These are phyloP conservation scores for Oidiodendron maius DNA, from an alignment of 495 filamentous ascomycete genomes.

Conservation along the genomic window DNA sequence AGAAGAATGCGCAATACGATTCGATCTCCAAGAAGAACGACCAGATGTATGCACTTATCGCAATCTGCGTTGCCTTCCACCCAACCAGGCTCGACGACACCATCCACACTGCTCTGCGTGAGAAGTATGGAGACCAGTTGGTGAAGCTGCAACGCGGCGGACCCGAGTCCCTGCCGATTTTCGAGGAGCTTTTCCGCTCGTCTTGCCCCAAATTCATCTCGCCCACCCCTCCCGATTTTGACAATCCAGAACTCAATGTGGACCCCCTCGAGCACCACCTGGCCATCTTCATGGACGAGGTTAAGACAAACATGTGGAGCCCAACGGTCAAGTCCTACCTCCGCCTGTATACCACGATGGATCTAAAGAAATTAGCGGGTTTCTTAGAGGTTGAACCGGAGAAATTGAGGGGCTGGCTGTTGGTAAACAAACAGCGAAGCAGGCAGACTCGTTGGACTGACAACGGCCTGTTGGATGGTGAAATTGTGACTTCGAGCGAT, in stretches of 20 bases:
- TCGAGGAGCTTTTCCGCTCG: constrained; percentile 91
- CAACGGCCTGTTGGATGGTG: constrained; percentile 82
- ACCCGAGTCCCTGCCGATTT: constrained; percentile 88
- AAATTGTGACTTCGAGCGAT: constrained; percentile 84
- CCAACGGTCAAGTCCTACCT: constrained; percentile 96
- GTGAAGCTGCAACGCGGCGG: constrained; percentile 91
- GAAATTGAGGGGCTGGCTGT: constrained; percentile 79
- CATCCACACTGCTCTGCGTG: constrained; percentile 93
- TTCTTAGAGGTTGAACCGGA: constrained; percentile 95
- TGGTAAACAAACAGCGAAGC: constrained; percentile 97
- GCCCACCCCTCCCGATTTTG: constrained; percentile 94
- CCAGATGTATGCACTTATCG: constrained; percentile 98
- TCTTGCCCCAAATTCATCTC: constrained; percentile 99
- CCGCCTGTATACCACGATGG: constrained; percentile 99
- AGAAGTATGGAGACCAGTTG: constrained; percentile 98
- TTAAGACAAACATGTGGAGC: constrained; percentile 93
- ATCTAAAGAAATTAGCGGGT: constrained; percentile 93
- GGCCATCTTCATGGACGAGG: constrained; percentile 97
- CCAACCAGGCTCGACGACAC: constrained; percentile 96
- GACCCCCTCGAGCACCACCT: constrained; percentile 97
- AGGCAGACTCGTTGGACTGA: constrained; percentile 95
- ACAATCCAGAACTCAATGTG: constrained; percentile 86
- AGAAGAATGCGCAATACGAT: constrained; percentile 96
- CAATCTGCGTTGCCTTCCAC: constrained; percentile 96
- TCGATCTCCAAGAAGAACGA: constrained; percentile 99